Base-by-base conservation (phyloP, 2,329 filamentous ascomycete species). In the Botryosphaeria agaves region DNA sequence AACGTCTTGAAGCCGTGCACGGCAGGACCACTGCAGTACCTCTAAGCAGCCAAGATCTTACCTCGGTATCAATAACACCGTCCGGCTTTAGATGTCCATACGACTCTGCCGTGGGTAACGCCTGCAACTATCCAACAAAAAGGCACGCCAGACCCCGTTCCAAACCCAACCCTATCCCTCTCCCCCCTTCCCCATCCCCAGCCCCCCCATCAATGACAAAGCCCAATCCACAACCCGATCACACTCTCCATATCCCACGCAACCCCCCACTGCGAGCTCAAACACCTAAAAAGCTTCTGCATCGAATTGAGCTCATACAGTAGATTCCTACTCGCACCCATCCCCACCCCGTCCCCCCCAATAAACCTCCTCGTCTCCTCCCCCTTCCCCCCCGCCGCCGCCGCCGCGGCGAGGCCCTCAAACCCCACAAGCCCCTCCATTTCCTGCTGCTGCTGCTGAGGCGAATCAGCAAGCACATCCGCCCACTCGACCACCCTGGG, bases 281-380 rank as follows among this genome's bases (percentile, higher is more conserved):
- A 39, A 28, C 57, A 59, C 18, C 55, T 45, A 31, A 61, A 60
- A 7, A 61, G 39, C 40, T 60, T 60, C 34, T 59, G 56, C 45
- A 61, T 56, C 12, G 55, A 57, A 35, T 60, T 60, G 36, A 61
- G 41, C 35, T 61, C 57, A 36, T 61, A 61, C n/a, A 59, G 37
- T 23, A 61, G 37, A 42, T 60, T 59, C 26, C 53, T 48, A 8
- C 44, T 45, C 4, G 42, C 41, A 2, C 39, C 46, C 6, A 40
- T 42, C 2, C 40, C 37, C 3, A 40, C 35, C 7, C 37, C 37
- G 2, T 46, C 48, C 14, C 47, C 47, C 21, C 49, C 42, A 4
- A 59, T 45, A 31, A 56, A 59, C 2, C 47, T 38, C 15, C 44
- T 42, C 7, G 55, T 60, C 30, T 57, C 55, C 1, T 52, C 53